phyloP scores from a whole-genome alignment of 1,284 basidiomycete species.

The Tylopilus orsonianus region DNA sequence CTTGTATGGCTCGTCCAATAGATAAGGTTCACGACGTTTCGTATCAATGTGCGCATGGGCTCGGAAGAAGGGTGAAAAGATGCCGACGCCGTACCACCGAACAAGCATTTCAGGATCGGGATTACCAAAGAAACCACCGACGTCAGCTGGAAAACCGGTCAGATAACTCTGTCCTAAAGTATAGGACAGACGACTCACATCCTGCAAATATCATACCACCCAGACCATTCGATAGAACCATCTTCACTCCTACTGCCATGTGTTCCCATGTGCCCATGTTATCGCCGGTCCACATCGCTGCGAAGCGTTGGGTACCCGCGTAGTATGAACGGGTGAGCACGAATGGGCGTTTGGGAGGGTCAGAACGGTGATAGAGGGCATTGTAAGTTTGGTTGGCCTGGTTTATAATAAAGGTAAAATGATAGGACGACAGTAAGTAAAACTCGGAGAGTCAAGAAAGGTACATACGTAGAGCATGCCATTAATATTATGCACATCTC shows the following conservation, averaged over 20 bases:
- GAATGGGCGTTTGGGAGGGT: conserved; percentile 82
- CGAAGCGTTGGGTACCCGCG: conserved; percentile 93
- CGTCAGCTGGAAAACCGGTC: conserved; percentile 70
- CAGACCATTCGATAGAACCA: conserved; percentile 89
- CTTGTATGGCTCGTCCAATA: conserved; percentile 88
- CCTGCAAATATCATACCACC: conserved; percentile 95
- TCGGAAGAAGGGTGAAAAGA: conserved; percentile 96
- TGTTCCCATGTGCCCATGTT: conserved; percentile 98
- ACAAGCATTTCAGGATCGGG: conserved; percentile 93
- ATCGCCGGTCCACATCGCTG: conserved; percentile 99
- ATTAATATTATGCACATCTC: conserved; percentile 94
- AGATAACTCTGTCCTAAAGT: neutral
- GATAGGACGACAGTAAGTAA: neutral
- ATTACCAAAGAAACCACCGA: conserved; percentile 99
- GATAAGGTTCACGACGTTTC: conserved; percentile 94
- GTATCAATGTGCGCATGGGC: conserved; percentile 99
- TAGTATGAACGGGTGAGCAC: conserved; percentile 95
- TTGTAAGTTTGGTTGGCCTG: conserved; percentile 81
- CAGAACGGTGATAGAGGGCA: conserved; percentile 76
- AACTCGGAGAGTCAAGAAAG: neutral
- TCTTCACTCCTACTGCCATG: conserved; percentile 90
- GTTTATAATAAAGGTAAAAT: neutral
- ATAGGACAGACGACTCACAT: conserved; percentile 49
- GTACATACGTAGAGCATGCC: conserved; percentile 79
- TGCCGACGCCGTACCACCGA: conserved; percentile 96